phyloP scores from a whole-genome alignment of 2,329 filamentous ascomycete species.

The Fusarium marasasianum region DNA sequence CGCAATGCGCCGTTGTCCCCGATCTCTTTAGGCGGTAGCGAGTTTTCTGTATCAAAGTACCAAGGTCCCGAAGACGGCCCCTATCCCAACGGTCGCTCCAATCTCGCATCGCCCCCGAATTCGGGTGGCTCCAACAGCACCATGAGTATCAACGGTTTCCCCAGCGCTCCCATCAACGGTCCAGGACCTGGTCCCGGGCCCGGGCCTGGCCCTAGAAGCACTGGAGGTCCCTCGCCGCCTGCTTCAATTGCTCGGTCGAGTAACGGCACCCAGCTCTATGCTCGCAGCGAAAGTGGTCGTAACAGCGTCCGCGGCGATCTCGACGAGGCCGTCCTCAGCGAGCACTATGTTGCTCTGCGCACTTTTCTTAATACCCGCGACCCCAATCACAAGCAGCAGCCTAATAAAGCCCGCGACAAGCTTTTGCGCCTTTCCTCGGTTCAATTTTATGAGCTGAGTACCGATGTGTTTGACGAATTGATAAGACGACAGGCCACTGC shows the following conservation, averaged over 20 bases:
- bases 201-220: slow-evolving; percentile 61
- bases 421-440: slow-evolving; percentile 87
- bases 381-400: slow-evolving; percentile 76
- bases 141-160: slow-evolving; percentile 70
- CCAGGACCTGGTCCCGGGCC: slow-evolving; percentile 58
- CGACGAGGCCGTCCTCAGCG: slow-evolving; percentile 70
- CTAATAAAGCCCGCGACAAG: slow-evolving; percentile 94
- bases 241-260: slow-evolving; percentile 88
- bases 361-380: slow-evolving; percentile 81
- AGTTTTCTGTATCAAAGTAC: slow-evolving; percentile 81
- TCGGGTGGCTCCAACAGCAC: slow-evolving; percentile 68
- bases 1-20: slow-evolving; percentile 83
- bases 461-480: slow-evolving; percentile 96
- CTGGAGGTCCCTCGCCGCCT: slow-evolving; percentile 80
- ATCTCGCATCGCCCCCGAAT: slow-evolving; percentile 74
- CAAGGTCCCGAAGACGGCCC: slow-evolving; percentile 64
- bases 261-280: slow-evolving; percentile 77
- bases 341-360: slow-evolving; percentile 85
- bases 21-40: slow-evolving; percentile 83
- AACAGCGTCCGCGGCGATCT: slow-evolving; percentile 66
- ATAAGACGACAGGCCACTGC: slow-evolving; percentile 81
- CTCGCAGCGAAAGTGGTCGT: slow-evolving; percentile 70
- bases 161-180: slow-evolving; percentile 45
- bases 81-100: slow-evolving; percentile 64
- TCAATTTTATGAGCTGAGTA: slow-evolving; percentile 97